phyloP scores from a whole-genome alignment of 2,329 filamentous ascomycete genomes.

The Nigrograna mackinnonii region DNA sequence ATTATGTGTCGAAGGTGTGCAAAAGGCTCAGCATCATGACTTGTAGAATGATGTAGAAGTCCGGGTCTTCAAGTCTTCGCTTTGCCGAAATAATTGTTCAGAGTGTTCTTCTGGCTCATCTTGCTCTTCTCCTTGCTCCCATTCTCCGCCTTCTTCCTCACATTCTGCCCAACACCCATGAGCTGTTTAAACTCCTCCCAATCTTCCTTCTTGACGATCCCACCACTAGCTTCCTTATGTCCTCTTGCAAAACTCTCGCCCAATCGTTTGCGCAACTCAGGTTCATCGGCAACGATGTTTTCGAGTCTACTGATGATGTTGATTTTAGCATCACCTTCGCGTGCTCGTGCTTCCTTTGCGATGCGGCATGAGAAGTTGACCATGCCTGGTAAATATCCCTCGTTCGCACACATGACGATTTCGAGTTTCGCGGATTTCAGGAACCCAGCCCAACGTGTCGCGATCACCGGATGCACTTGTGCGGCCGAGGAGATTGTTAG shows the following conservation, averaged over 20 bases:
- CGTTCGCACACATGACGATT: constrained; percentile 68
- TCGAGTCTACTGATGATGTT: constrained; percentile 65
- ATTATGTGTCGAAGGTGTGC: no score
- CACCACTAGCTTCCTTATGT: constrained; percentile 70
- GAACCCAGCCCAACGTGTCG: constrained; percentile 67
- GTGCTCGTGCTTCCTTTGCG: constrained; percentile 57
- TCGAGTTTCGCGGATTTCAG: constrained; percentile 63
- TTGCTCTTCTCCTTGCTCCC: constrained; percentile 36
- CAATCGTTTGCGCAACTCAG: constrained; percentile 51
- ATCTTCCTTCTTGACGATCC: constrained; percentile 62
- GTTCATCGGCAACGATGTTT: constrained; percentile 49
- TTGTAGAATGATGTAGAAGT: no score
- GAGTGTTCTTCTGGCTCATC: constrained; percentile 33
- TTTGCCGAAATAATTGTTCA: constrained; percentile 33
- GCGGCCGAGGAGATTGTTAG: constrained; percentile 63
- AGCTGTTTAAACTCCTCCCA: constrained; percentile 68
- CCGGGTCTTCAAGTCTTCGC: no score
- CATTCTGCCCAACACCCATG: constrained; percentile 62
- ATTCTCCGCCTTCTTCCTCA: constrained; percentile 40
- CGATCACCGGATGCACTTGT: constrained; percentile 70
- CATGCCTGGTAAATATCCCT: constrained; percentile 64
- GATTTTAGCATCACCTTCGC: constrained; percentile 55
- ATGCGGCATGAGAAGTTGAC: constrained; percentile 72
- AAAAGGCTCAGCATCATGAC: no score
- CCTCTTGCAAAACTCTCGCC: constrained; percentile 68